Evolutionary conservation across 371 early-diverging fungal species (phyloP).

Genomic region (Mortierella sp.): DNA sequence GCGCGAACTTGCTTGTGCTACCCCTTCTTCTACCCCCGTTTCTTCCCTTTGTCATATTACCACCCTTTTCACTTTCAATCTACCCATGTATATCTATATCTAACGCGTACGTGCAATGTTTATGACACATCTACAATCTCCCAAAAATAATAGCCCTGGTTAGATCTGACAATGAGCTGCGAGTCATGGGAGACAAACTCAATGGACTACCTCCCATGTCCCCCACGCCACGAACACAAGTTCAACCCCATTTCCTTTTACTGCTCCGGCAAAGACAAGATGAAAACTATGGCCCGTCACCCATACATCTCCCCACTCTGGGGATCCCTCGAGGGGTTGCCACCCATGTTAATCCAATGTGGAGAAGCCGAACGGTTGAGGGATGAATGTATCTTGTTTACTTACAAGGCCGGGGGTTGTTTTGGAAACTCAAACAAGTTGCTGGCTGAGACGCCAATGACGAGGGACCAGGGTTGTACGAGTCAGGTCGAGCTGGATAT

Average conservation of each 20-base stretch:
- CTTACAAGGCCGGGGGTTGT: slow-evolving; percentile 44
- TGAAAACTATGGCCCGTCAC: slow-evolving; percentile 40
- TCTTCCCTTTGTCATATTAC: neutral
- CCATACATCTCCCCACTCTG: slow-evolving; percentile 61
- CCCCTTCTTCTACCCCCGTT: neutral
- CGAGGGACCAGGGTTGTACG: neutral
- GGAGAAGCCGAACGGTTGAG: slow-evolving; percentile 59
- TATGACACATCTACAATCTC: neutral
- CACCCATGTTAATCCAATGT: slow-evolving; percentile 61
- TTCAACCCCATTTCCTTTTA: slow-evolving; percentile 51
- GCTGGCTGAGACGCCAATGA: neutral
- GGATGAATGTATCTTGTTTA: slow-evolving; percentile 57
- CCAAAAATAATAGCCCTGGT: slow-evolving; percentile 52
- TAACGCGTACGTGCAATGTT: neutral
- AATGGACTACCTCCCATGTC: slow-evolving; percentile 58
- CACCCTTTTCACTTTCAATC: neutral
- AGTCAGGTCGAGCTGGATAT: slow-evolving; percentile 45
- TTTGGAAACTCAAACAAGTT: slow-evolving; percentile 23
- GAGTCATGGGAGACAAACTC: slow-evolving; percentile 50
- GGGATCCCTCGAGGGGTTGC: slow-evolving; percentile 60
- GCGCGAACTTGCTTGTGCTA: neutral
- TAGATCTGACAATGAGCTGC: slow-evolving; percentile 59
- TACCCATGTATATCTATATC: neutral
- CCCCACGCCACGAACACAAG: slow-evolving; percentile 34
- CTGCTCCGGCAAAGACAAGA: slow-evolving; percentile 34